These are phyloP conservation scores for Diaporthe batatas DNA, from an alignment of 2,329 filamentous ascomycete species.

Conservation along the genomic window DNA sequence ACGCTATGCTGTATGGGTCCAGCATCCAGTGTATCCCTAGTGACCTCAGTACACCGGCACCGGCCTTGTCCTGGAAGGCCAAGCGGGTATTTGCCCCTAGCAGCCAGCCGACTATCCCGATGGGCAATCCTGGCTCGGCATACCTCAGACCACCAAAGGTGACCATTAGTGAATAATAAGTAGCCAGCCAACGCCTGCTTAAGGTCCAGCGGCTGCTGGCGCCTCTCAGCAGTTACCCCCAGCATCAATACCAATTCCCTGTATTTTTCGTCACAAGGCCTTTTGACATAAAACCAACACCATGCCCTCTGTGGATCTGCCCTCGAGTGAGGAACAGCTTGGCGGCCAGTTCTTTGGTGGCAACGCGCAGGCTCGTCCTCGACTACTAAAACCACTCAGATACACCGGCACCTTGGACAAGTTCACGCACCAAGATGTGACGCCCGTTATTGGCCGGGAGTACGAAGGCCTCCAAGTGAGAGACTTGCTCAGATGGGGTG, in stretches of 20 bases:
- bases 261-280: too few relatives aligned
- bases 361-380: slow-evolving; percentile 45
- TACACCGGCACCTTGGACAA: slow-evolving; percentile 58
- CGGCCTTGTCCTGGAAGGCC: slow-evolving; percentile 15
- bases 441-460: slow-evolving; percentile 52
- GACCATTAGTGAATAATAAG: slow-evolving; percentile 3
- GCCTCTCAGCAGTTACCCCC: background rate
- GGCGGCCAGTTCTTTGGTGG: slow-evolving; percentile 47
- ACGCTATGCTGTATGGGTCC: background rate
- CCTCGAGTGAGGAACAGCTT: slow-evolving; percentile 34
- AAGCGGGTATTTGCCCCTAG: background rate
- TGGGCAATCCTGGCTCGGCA: background rate
- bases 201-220: background rate
- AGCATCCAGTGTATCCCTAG: background rate
- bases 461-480: slow-evolving; percentile 50
- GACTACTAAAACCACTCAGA: slow-evolving; percentile 41
- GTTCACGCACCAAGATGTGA: slow-evolving; percentile 53
- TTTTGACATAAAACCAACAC: slow-evolving; percentile 32
- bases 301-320: slow-evolving; percentile 53
- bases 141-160: slow-evolving; percentile 10
- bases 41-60: background rate
- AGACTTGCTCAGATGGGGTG: slow-evolving; percentile 49
- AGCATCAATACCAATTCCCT: background rate
- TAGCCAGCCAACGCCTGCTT: slow-evolving; percentile 13
- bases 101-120: slow-evolving; percentile 23